These are phyloP conservation scores for Desmodesmus armatus DNA, from an alignment of 139 green algal species.

Conservation along the genomic window DNA sequence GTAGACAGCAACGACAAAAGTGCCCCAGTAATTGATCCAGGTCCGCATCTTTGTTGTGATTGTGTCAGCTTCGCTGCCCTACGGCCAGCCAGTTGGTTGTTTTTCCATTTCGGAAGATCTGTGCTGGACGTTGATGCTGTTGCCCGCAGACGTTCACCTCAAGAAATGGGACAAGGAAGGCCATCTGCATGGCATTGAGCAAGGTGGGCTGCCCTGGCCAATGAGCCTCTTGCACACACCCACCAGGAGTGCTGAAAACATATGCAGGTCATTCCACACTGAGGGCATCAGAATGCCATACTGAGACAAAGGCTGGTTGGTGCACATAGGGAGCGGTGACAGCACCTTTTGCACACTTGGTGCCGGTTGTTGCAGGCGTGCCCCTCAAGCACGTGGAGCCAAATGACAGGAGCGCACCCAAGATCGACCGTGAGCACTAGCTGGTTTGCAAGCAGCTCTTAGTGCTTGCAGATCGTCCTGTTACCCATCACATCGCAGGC, in stretches of 20 bases:
- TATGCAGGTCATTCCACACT: not conserved
- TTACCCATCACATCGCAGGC: too few species aligned
- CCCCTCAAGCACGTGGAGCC: slow-evolving; percentile 41
- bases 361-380: slow-evolving; percentile 15
- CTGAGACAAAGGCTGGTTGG: not conserved
- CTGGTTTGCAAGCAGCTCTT: too few species aligned
- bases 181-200: slow-evolving; percentile 30
- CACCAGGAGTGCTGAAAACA: too few species aligned
- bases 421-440: slow-evolving; percentile 46
- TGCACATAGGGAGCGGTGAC: not conserved
- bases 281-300: not conserved
- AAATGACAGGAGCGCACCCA: slow-evolving; percentile 10
- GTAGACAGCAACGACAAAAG: slow-evolving; percentile 20
- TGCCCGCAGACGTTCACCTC: slow-evolving; percentile 20
- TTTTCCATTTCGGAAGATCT: not conserved
- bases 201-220: too few species aligned
- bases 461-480: too few species aligned
- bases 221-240: too few species aligned
- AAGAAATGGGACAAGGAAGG: slow-evolving; percentile 45
- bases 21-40: slow-evolving; percentile 31
- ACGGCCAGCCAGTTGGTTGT: too few species aligned
- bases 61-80: too few species aligned
- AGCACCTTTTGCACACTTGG: not conserved
- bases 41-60: too few species aligned
- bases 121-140: too few species aligned